Evolutionary conservation across 2,329 filamentous ascomycete genomes (phyloP), one percentile per base, ranked within the genome.

Genomic region (Pseudocercospora fijiensis): DNA sequence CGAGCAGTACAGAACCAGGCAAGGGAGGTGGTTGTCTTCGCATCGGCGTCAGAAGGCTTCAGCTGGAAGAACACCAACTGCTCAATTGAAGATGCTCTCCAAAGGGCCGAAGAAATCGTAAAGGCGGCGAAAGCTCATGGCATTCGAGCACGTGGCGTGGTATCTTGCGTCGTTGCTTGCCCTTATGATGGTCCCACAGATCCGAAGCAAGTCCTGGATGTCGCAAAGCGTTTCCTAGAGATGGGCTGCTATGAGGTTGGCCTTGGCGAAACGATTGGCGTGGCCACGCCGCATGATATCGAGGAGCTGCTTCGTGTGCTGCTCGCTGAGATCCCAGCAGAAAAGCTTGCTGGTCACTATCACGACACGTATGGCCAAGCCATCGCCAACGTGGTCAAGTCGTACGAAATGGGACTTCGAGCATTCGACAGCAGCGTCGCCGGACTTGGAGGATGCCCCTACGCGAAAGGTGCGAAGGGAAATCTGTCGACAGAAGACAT

Each of bases 1-100:
- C 85, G 90, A 51, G 88, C 90, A 0, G 84, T 76, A 0, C 58
- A 74, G 18, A 62, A 74, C 43, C 72, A 70, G 0, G 77, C 76
- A 2, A 73, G 70, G 33, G 78, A 80, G 58, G 73, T 80, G 5
- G 77, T 77, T 1, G 77, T 80, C 0, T 80, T 81, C 57, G 71
- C 78, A 18, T 78, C 61, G 11, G 78, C 78, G 0, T 78, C 75
- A 0, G 79, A 80, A 52, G 78, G 74, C 0, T 81, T 81, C 56
- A 80, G 78, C 64, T 70, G 67, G 59, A 75, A 75, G 5, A 81
- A 81, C 63, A 78, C 75, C 49, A 79, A 79, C 49, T 79, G 78
- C 62, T 73, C 75, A 0, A 76, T 80, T 8, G 72, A 76, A 7
- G 68, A 79, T 61, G 78, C 75, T 0, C 67, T 81, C 18, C 64